Evolutionary conservation across 345 rosid genomes (phyloP), one percentile per base, ranked within the genome.

Genomic region (Salix udensis): DNA sequence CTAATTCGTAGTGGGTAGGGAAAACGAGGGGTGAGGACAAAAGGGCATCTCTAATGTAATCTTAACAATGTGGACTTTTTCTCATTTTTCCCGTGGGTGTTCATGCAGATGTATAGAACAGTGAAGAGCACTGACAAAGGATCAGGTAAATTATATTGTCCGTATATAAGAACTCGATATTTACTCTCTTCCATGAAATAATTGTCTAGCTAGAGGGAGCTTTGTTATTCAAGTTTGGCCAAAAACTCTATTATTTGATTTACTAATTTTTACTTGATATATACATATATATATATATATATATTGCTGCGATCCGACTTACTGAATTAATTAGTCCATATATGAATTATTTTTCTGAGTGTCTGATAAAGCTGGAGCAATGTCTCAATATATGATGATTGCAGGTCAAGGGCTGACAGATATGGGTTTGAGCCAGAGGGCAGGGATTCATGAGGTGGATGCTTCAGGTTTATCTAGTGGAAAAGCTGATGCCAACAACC

Each of bases 31-130:
- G 81, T 73, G 70, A 80, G 84, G 94, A 87, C 88, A 90, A 85
- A 87, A 84, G 68, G 76, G 87, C 78, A 90, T 86, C 89, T 85
- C 71, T 50, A 64, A 68, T 68, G 70, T 67, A 86, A 85, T 77
- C 86, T 73, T 85, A 71, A 76, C 78, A 82, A 46, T 75, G 75
- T 76, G 79, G 82, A 84, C 82, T 82, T 82, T 78, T 28, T 76
- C 67, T 75, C 31, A 53, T 64, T 74, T 70, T 76, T 74, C 72
- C 64, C 86, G 64, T 76, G 72, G 80, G 68, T 82, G 82, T 86
- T 83, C 82, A 83, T 89, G 94, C 94, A 96, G 99, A 96, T 96
- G 99, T 96, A 96, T 82, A 92, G 99, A 89, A 96, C 99, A 91
- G 98, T 96, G 82, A 96, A 88, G 90, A 90, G 88, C 89, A 92